Conservation (phyloP, 495 filamentous ascomycete species). For the Durotheca rogersii region DNA sequence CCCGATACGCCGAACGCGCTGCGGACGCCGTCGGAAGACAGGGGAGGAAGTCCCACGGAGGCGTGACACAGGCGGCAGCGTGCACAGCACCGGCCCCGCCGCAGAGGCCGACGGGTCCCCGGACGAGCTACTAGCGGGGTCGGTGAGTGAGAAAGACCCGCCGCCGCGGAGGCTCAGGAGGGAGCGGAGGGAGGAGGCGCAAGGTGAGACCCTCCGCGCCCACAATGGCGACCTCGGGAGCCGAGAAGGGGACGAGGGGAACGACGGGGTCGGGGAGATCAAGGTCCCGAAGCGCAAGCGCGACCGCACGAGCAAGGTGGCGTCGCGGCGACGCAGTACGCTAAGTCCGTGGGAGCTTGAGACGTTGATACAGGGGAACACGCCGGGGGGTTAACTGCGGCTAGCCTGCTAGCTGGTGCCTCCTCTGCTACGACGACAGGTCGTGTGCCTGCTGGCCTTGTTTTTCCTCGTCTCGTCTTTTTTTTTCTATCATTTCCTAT, state of each 20-base stretch:
- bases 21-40: not conserved
- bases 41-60: not conserved
- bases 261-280: not conserved
- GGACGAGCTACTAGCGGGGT: constrained; percentile 33
- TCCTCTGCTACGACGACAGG: no score
- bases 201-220: no score
- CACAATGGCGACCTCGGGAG: no score
- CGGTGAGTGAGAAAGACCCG: no score
- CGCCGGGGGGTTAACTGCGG: no score
- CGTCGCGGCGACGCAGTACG: constrained; percentile 64
- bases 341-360: constrained; percentile 72
- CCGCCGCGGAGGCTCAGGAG: no score
- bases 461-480: no score
- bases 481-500: no score
- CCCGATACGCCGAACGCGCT: not conserved
- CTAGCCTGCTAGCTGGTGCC: no score
- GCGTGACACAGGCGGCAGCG: not conserved
- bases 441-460: no score
- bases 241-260: no score
- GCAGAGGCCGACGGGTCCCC: constrained; percentile 16
- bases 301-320: constrained; percentile 47
- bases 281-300: constrained; percentile 45
- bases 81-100: not conserved
- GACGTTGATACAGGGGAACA: constrained; percentile 53
- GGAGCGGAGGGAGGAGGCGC: no score